Percentiles rank a stretch among this genome's conserved stretches.
These are phyloP conservation scores for Pleurostoma richardsiae DNA, from an alignment of 2,329 filamentous ascomycete genomes.

Conservation along the genomic window DNA sequence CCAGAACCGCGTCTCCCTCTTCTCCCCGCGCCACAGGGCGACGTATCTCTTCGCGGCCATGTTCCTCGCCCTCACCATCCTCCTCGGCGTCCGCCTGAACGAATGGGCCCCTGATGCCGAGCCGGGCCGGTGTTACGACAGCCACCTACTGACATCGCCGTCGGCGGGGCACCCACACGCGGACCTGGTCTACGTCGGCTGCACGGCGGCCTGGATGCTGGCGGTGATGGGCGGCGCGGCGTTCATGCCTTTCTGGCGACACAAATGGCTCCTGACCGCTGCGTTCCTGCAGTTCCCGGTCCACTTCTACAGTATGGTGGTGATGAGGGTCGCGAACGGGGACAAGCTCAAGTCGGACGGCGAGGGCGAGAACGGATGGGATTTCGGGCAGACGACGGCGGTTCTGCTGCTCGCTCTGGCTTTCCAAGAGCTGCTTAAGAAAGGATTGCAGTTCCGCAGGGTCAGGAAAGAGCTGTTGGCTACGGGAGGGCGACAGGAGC, in stretches of 20 bases:
- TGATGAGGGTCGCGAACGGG: slow-evolving; percentile 20
- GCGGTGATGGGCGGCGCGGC: slow-evolving; percentile 13
- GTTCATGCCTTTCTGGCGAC: slow-evolving; percentile 9
- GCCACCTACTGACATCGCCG: slow-evolving; percentile 9
- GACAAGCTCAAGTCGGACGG: slow-evolving; percentile 3
- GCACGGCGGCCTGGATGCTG: slow-evolving; percentile 14
- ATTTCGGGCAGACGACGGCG: slow-evolving; percentile 24
- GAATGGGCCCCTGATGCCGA: slow-evolving; percentile 13
- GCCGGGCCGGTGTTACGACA: slow-evolving; percentile 19
- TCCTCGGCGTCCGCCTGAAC: slow-evolving; percentile 18
- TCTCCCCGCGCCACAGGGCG: slow-evolving; percentile 16
- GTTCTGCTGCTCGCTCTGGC: slow-evolving; percentile 18
- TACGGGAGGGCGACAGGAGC: no score
- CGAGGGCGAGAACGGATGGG: slow-evolving; percentile 21
- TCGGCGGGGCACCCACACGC: slow-evolving; percentile 14
- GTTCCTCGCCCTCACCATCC: slow-evolving; percentile 19
- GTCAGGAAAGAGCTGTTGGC: not conserved
- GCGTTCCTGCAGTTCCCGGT: slow-evolving; percentile 22
- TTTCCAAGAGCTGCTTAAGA: slow-evolving; percentile 11
- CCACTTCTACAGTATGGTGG: slow-evolving; percentile 24
- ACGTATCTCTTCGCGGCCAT: slow-evolving; percentile 19
- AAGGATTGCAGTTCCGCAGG: slow-evolving; percentile 13
- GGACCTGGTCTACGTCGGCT: slow-evolving; percentile 17
- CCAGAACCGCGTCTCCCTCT: slow-evolving; percentile 14
- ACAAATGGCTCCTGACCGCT: slow-evolving; percentile 15